phyloP scores from a whole-genome alignment of 192 early-diverging fungal species.

The Lobosporangium transversale region DNA sequence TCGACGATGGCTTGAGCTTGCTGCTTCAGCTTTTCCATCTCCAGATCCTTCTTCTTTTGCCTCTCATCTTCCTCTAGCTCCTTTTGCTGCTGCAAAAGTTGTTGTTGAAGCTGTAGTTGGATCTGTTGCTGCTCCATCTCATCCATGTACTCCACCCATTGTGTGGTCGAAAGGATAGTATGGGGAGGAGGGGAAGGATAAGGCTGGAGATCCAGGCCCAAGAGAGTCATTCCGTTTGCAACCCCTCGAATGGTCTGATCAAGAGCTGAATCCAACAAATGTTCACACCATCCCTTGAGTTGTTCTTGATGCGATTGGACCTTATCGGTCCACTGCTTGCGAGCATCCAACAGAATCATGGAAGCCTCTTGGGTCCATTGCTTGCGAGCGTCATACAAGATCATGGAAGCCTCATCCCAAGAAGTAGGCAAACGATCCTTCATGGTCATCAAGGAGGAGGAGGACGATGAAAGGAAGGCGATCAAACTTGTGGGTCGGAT shows the following conservation, averaged over 20 bases:
- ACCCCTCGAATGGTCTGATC: conserved; percentile 25
- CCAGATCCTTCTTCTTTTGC: too few relatives aligned
- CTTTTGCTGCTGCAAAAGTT: too few relatives aligned
- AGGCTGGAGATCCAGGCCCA: neutral
- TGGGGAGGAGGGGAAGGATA: neutral
- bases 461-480: neutral
- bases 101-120: neutral
- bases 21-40: neutral
- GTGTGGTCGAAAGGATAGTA: neutral
- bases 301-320: conserved; percentile 31
- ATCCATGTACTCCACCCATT: neutral
- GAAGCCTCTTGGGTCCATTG: conserved; percentile 7
- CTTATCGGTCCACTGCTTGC: conserved; percentile 33
- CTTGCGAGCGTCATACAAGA: conserved; percentile 27
- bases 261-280: conserved; percentile 23
- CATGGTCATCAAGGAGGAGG: neutral
- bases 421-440: neutral
- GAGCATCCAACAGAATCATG: conserved; percentile 24
- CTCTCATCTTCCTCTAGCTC: too few relatives aligned
- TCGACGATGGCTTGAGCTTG: neutral
- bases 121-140: neutral
- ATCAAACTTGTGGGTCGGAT: neutral
- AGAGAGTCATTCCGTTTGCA: conserved; percentile 24
- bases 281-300: conserved; percentile 39
- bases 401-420: neutral